Evolutionary conservation across 305 asterid genomes (phyloP).

Genomic region (Solanum chacoense): DNA sequence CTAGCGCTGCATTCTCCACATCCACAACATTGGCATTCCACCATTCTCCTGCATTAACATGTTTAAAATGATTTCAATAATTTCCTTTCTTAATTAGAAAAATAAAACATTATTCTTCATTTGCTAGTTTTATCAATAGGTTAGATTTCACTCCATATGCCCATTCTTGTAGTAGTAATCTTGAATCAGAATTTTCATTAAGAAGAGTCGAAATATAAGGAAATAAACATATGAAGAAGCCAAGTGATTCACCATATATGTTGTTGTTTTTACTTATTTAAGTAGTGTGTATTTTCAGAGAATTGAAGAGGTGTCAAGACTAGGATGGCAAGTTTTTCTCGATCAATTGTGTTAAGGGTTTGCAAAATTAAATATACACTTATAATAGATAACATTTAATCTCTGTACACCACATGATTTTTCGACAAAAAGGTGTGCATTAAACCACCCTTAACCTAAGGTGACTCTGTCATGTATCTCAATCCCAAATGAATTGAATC

Average conservation of each 20-base stretch:
- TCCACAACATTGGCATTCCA: conserved; percentile 12
- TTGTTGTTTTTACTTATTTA: background rate
- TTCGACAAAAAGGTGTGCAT: background rate
- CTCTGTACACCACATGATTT: background rate
- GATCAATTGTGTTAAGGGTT: background rate
- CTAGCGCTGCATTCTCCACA: background rate
- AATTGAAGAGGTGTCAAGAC: background rate
- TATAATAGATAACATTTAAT: background rate
- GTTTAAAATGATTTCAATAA: background rate
- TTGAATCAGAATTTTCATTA: background rate
- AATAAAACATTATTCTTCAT: background rate
- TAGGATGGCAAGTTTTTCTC: background rate
- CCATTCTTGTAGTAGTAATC: background rate
- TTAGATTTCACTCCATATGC: background rate
- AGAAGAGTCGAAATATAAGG: background rate
- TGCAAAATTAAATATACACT: background rate
- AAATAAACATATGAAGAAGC: background rate
- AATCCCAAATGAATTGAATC: background rate
- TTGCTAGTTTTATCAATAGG: background rate
- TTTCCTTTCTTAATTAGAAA: background rate
- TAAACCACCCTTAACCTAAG: background rate
- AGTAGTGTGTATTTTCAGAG: background rate
- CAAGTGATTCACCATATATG: background rate
- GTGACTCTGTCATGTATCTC: background rate
- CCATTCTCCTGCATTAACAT: conserved; percentile 8